Evolutionary conservation across 2,329 filamentous ascomycete genomes (phyloP).

Genomic region (Acrocalymma vagum): DNA sequence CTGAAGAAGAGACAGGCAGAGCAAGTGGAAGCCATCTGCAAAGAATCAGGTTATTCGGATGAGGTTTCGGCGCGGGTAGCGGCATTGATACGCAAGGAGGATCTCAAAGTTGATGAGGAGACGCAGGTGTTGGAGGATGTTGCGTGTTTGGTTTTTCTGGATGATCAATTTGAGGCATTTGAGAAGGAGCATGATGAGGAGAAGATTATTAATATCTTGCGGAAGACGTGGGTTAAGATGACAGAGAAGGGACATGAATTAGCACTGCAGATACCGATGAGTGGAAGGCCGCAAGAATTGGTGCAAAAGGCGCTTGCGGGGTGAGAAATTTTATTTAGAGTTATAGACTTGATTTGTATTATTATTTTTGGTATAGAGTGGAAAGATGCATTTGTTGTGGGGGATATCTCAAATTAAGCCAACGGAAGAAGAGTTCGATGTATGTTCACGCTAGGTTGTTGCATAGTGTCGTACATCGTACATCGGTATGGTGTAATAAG

Average conservation of each 20-base stretch:
- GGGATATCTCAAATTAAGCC: slow-evolving; percentile 12
- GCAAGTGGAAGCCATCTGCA: slow-evolving; percentile 64
- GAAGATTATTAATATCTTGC: slow-evolving; percentile 69
- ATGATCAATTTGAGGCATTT: slow-evolving; percentile 86
- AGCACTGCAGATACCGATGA: slow-evolving; percentile 45
- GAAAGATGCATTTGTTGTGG: slow-evolving; percentile 1
- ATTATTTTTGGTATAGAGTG: slow-evolving; percentile 6
- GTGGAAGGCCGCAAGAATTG: slow-evolving; percentile 35
- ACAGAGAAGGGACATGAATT: slow-evolving; percentile 41
- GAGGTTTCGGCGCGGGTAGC: slow-evolving; percentile 70
- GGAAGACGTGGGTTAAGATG: slow-evolving; percentile 54
- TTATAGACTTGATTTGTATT: slow-evolving; percentile 4
- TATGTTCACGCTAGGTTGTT: too few relatives aligned
- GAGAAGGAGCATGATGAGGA: slow-evolving; percentile 77
- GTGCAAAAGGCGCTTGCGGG: slow-evolving; percentile 43
- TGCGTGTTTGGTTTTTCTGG: slow-evolving; percentile 85
- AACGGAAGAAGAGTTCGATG: neutral
- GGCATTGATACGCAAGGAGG: slow-evolving; percentile 81
- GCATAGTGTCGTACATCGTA: neutral
- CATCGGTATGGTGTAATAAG: slow-evolving; percentile 4
- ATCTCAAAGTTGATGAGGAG: slow-evolving; percentile 70
- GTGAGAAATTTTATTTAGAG: slow-evolving; percentile 10
- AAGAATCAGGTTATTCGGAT: slow-evolving; percentile 57
- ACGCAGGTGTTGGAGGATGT: slow-evolving; percentile 84
- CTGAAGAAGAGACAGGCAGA: slow-evolving; percentile 77